Percentiles rank a stretch among this genome's conserved stretches.
phyloP scores from a whole-genome alignment of 1,139 yeast genomes.

The Suhomyces taliae region DNA sequence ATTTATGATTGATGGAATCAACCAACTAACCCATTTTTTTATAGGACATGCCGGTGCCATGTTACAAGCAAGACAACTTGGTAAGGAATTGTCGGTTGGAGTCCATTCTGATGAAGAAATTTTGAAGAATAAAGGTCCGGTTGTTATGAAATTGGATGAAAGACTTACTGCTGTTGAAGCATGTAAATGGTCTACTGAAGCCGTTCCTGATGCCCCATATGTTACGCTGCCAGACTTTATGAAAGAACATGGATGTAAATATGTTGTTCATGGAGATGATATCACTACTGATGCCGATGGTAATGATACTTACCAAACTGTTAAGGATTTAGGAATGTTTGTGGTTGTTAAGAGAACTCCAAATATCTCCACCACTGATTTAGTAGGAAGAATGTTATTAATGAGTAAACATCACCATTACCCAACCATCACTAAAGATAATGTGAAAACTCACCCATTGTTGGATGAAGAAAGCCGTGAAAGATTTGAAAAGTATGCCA shows the following conservation, averaged over 20 bases:
- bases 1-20: neutral
- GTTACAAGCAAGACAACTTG: conserved; percentile 83
- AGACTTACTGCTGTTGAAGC: conserved; percentile 81
- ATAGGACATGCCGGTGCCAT: conserved; percentile 92
- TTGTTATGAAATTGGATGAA: conserved; percentile 84
- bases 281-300: conserved; percentile 96
- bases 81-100: conserved; percentile 76
- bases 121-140: conserved; percentile 80
- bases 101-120: conserved; percentile 93
- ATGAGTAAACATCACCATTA: conserved; percentile 60
- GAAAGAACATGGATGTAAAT: conserved; percentile 73
- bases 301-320: conserved; percentile 81
- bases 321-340: conserved; percentile 84
- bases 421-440: conserved; percentile 28
- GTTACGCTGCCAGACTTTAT: conserved; percentile 87
- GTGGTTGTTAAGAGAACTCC: conserved; percentile 90
- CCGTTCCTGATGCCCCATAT: conserved; percentile 83
- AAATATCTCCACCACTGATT: conserved; percentile 90
- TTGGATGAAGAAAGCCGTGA: conserved; percentile 34
- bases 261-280: conserved; percentile 97
- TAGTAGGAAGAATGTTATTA: conserved; percentile 86
- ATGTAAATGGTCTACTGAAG: conserved; percentile 82
- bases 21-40: conserved; percentile 1
- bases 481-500: conserved; percentile 58
- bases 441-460: conserved; percentile 25